Evolutionary conservation across 495 filamentous ascomycete species (phyloP), one percentile per base, ranked within the genome.

Genomic region (Aspergillus avenaceus): DNA sequence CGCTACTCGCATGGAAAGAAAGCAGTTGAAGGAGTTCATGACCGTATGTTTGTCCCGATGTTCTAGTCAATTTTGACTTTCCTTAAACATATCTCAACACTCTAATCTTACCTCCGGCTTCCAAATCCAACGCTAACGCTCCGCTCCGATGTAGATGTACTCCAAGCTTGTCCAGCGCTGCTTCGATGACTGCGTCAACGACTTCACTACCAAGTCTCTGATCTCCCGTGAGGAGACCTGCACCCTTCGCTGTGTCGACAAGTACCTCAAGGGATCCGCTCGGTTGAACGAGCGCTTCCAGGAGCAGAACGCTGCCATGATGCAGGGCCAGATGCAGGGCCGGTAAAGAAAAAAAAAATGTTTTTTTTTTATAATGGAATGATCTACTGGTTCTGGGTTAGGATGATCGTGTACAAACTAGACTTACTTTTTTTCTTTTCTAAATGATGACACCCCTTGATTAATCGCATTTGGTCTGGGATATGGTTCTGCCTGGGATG

Each of bases 21-120:
- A 91, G 73, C 93, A 99, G 76, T 85, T 97, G 81, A 96, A 96
- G 76, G 92, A 97, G 55, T 97, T 98, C 66, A 95, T 97, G 87
- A 87, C 80, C 56, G 93, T 97, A 81, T 67, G 77, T 78, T 13
- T 32, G 24, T 3, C 45, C 29, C 14, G 3, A 5, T 38, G 12
- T 18, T 18, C 7, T 3, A 38, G 1, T 16, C 3, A 21, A 14
- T 3, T 3, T 32, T 12, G 4, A 5, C 14, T 7, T 7, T 13
- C 12, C 21, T 5, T 4, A 18, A 16, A 16, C 29, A 23, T 12
- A 36, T 9, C 14, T 0, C 27, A n/a, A 19, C 8, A 11, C 23
- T 31, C 42, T 26, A n/a, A 26, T 41, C 37, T 14, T 25, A 34
- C 28, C n/a, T 52, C 22, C 38, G 24, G 12, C 38, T 44, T 41